Conservation (phyloP, 257 asterid genomes). For the Solanum lycopersicoides region DNA sequence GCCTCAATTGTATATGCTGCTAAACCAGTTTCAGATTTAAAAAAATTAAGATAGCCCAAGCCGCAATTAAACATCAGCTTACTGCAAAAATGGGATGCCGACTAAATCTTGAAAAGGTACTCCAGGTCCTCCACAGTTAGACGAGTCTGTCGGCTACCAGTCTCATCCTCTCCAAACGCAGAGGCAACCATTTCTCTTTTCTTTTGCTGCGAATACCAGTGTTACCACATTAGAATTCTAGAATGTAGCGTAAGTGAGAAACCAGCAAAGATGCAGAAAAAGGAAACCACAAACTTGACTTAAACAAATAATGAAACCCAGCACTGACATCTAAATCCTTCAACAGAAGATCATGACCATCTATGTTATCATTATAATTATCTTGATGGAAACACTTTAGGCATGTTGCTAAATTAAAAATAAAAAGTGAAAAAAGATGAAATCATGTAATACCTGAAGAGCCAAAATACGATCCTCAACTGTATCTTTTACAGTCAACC, state of each 20-base stretch:
- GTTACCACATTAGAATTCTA: neutral
- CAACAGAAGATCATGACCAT: neutral
- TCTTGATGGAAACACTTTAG: neutral
- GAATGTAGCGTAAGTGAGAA: neutral
- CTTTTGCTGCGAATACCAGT: slow-evolving; percentile 45
- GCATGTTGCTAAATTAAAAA: neutral
- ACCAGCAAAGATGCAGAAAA: neutral
- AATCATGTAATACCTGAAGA: slow-evolving; percentile 53
- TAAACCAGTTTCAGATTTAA: neutral
- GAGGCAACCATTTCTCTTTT: slow-evolving; percentile 93
- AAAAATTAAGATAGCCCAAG: neutral
- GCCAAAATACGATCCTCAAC: slow-evolving; percentile 98
- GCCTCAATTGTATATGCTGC: neutral
- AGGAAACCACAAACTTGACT: neutral
- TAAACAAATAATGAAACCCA: neutral
- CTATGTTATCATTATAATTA: neutral
- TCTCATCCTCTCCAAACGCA: slow-evolving; percentile 90
- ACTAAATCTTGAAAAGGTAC: slow-evolving; percentile 49
- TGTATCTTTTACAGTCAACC: slow-evolving; percentile 86
- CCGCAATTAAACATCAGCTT: neutral
- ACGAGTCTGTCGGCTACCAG: slow-evolving; percentile 61
- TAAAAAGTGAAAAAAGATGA: neutral
- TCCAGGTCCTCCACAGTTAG: slow-evolving; percentile 83
- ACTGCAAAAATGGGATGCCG: neutral
- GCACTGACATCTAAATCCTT: neutral